Evolutionary conservation across 345 rosid genomes (phyloP).

Genomic region (Eucalyptus dawsonii): DNA sequence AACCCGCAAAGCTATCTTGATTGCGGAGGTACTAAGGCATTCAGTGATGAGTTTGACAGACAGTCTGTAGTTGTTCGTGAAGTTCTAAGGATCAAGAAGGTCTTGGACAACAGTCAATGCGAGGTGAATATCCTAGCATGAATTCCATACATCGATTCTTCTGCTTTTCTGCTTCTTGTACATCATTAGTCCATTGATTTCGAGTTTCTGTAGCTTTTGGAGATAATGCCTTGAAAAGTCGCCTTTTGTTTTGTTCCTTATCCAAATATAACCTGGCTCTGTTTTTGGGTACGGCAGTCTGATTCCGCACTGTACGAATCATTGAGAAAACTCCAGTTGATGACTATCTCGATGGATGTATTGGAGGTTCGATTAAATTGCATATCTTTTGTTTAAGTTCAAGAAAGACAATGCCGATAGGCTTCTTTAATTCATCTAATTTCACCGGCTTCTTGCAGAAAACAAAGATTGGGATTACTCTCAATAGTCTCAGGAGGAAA

Average conservation of each 20-base stretch:
- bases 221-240: neutral
- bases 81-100: slow-evolving; percentile 51
- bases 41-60: slow-evolving; percentile 74
- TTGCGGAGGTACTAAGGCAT: slow-evolving; percentile 61
- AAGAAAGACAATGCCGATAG: neutral
- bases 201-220: neutral
- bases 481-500: neutral
- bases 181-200: neutral
- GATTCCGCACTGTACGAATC: neutral
- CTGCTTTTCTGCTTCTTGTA: neutral
- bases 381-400: neutral
- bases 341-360: neutral
- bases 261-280: neutral
- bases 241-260: neutral
- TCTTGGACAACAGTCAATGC: neutral
- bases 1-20: slow-evolving; percentile 17
- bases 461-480: neutral
- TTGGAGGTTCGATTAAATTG: neutral
- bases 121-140: neutral
- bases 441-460: neutral
- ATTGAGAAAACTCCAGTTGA: neutral
- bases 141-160: neutral
- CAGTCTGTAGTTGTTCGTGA: slow-evolving; percentile 43
- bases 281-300: neutral
- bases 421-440: neutral